phyloP scores from a whole-genome alignment of 371 early-diverging fungal species.

The Haplosporangium sp. region DNA sequence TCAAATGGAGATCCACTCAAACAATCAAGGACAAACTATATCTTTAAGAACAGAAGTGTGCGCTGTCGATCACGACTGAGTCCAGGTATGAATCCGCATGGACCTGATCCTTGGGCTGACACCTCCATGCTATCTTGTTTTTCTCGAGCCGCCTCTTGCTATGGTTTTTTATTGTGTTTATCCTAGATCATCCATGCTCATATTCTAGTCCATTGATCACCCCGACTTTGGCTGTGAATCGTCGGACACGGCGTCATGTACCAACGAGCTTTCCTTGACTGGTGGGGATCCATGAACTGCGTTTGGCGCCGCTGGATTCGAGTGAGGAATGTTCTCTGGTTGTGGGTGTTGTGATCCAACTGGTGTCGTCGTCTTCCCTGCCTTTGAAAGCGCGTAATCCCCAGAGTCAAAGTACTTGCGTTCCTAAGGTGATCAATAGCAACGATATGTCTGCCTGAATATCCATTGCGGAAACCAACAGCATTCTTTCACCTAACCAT shows the following conservation, averaged over 20 bases:
- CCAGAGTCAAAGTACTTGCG: conserved; percentile 98
- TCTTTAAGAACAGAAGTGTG: no score
- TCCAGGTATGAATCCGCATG: no score
- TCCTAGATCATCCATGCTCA: no score
- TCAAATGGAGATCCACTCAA: no score
- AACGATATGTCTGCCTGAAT: not conserved
- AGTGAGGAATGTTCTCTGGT: conserved; percentile 94
- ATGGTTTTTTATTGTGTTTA: no score
- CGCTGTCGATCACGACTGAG: no score
- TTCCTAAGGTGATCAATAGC: conserved; percentile 61
- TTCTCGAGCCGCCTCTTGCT: no score
- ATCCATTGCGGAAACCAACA: no score
- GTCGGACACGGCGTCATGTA: conserved; percentile 57
- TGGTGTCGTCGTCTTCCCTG: conserved; percentile 84
- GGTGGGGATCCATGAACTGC: conserved; percentile 63
- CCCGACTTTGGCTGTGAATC: conserved; percentile 18
- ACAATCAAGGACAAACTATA: no score
- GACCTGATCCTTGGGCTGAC: no score
- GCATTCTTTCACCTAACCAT: not conserved
- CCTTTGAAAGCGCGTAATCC: conserved; percentile 95
- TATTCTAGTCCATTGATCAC: not conserved
- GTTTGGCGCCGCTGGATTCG: conserved; percentile 71
- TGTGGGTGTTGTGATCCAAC: conserved; percentile 94
- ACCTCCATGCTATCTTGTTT: no score
- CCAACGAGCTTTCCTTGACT: conserved; percentile 74